Conservation (phyloP, 345 rosid genomes). For the Clausena lansium region DNA sequence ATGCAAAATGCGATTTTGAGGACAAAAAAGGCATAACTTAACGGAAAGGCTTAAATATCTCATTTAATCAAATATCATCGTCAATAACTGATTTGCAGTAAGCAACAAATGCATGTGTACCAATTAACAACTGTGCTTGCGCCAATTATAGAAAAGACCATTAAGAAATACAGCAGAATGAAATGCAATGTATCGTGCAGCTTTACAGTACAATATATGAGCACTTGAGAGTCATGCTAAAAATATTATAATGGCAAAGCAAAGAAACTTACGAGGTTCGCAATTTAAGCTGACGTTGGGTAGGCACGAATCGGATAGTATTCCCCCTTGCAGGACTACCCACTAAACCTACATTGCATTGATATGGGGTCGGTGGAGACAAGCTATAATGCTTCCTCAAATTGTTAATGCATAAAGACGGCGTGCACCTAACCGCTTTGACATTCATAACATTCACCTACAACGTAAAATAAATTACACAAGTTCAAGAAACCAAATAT, state of each 20-base stretch:
- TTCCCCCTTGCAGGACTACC: conserved; percentile 17
- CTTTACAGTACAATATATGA: not conserved
- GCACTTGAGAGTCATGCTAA: not conserved
- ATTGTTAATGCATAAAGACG: conserved; percentile 27
- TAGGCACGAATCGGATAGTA: not conserved
- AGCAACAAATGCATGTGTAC: not conserved
- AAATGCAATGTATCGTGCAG: not conserved
- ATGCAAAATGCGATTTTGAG: not conserved
- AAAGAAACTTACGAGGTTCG: conserved; percentile 36
- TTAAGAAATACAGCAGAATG: not conserved
- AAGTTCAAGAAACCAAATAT: not conserved
- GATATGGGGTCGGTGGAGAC: conserved; percentile 22
- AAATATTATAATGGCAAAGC: not conserved
- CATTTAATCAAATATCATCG: not conserved
- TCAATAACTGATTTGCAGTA: not conserved
- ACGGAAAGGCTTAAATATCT: not conserved
- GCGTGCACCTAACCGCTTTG: conserved; percentile 17
- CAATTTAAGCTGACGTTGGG: conserved; percentile 24
- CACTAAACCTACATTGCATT: conserved; percentile 23
- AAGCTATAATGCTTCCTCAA: conserved; percentile 25
- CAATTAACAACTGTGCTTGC: not conserved
- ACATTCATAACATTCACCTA: conserved; percentile 31
- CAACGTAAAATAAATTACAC: conserved; percentile 9
- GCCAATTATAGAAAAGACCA: not conserved
- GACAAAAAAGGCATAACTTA: not conserved